A percentile compares a stretch with the other conserved stretches of the same genome.
Conservation (phyloP, 441 rosid species). For the Macaranga tanarius region DNA sequence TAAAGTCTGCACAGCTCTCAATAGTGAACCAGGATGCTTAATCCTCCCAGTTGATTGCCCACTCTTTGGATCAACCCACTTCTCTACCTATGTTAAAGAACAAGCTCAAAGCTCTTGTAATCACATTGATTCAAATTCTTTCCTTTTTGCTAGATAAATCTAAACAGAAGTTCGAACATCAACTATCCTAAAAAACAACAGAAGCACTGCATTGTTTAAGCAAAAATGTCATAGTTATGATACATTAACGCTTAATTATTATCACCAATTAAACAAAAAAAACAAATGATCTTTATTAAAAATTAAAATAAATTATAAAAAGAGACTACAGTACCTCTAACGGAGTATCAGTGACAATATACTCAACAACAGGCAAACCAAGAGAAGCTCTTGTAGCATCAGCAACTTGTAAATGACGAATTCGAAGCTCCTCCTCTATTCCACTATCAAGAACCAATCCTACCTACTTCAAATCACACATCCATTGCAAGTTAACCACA, state of each 20-base stretch:
- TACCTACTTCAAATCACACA: conserved; percentile 38
- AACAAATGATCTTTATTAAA: too few species aligned
- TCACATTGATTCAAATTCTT: background rate
- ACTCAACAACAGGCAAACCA: conserved; percentile 60
- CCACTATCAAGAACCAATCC: conserved; percentile 69
- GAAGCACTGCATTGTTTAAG: background rate
- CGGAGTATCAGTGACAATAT: conserved; percentile 48
- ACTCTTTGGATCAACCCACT: conserved; percentile 53
- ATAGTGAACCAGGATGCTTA: conserved; percentile 47
- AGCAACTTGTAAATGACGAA: conserved; percentile 60
- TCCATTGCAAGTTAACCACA: conserved; percentile 13
- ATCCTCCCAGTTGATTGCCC: conserved; percentile 68
- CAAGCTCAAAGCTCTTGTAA: background rate
- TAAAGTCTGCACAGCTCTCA: conserved; percentile 51
- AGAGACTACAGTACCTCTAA: conserved; percentile 34
- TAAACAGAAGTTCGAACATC: background rate
- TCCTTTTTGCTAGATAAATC: background rate
- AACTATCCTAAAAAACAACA: background rate
- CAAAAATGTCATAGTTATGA: background rate
- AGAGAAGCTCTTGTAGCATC: conserved; percentile 73
- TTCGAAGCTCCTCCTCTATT: conserved; percentile 52
- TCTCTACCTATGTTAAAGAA: conserved; percentile 42
- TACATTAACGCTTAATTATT: too few species aligned
- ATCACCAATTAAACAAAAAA: background rate
- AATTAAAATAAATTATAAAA: background rate